phyloP scores from a whole-genome alignment of 768 basidiomycete genomes.

The Cubamyces sp. region DNA sequence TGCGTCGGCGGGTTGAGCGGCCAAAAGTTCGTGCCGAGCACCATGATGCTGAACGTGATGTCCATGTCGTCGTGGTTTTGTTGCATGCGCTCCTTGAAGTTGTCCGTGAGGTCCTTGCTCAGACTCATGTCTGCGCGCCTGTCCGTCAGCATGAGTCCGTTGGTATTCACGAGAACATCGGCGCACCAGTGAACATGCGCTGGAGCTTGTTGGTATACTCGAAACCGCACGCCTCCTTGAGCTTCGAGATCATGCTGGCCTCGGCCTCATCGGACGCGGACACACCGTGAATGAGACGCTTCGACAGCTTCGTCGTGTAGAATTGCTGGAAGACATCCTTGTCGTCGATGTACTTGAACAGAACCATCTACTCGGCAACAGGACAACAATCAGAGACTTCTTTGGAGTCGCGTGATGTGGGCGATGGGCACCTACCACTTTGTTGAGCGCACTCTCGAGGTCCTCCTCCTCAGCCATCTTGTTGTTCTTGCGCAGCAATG shows the following conservation, averaged over 20 bases:
- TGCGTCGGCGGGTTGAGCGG: conserved; percentile 82
- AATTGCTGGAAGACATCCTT: conserved; percentile 99
- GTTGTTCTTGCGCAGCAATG: conserved; percentile 90
- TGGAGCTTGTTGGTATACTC: conserved; percentile 96
- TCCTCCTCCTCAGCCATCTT: conserved; percentile 93
- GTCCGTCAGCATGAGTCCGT: not conserved
- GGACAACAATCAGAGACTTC: not conserved
- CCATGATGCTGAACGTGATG: conserved; percentile 91
- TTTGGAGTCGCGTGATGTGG: not conserved
- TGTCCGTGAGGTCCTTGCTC: conserved; percentile 93
- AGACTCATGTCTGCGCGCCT: conserved; percentile 80
- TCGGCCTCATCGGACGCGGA: conserved; percentile 97
- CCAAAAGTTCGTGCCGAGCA: conserved; percentile 96
- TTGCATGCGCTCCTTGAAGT: conserved; percentile 93
- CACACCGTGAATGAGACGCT: conserved; percentile 87
- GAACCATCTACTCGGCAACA: conserved; percentile 70
- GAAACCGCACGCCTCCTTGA: conserved; percentile 96
- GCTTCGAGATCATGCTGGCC: conserved; percentile 95
- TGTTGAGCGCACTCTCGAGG: conserved; percentile 86
- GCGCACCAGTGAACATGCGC: conserved; percentile 92
- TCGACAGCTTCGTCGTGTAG: conserved; percentile 92
- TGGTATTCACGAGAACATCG: not conserved
- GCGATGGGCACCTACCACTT: conserved; percentile 64
- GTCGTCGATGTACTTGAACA: conserved; percentile 98
- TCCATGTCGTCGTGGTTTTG: conserved; percentile 85